Evolutionary conservation across 345 rosid genomes (phyloP), one percentile per base, ranked within the genome.

Genomic region (Murraya koenigii): DNA sequence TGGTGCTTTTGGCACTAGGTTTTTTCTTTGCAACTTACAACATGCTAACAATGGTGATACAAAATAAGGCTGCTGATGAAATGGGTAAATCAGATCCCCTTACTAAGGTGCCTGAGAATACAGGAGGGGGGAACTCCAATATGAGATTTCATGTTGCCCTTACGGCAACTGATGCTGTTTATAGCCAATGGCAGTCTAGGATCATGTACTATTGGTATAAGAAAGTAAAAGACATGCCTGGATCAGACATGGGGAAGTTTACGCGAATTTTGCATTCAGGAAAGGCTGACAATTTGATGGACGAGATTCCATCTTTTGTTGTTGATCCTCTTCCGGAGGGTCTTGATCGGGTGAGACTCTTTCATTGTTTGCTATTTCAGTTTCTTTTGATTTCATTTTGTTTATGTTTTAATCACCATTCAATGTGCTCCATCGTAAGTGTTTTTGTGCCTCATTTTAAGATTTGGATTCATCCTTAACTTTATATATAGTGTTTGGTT

Each of bases 111-210:
- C 80, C 85, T 52, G 20, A 66, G 70, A 76, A 71, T 56, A 76
- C 66, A 55, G 38, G 14, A 35, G 38, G 10, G 30, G 81, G 80
- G 49, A 66, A 58, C 20, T 69, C 80, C 22, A 69, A 79, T 75
- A 66, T 28, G 23, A 88, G 76, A 60, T 92, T 74, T 66, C 97
- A 92, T 82, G 90, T 92, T 79, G 94, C 93, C 44, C 83, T 92
- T 56, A 90, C 94, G 0, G 94, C 94, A 66, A 89, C 94, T 7
- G 89, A 81, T 84, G 83, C 93, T 56, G 82, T 90, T 8, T 92
- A 92, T 78, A 92, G 94, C 81, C 88, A 92, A 78, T 92, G 97
- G 97, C 97, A 92, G 81, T 90, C 90, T 80, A 87, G 92, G 74
- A 87, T 92, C 35, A 92, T 90, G 94, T 88, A 88, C 65, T 92